Percentiles rank a stretch among this genome's conserved stretches.
phyloP scores from a whole-genome alignment of 495 filamentous ascomycete species.

The Hypoxylon subgilvum region DNA sequence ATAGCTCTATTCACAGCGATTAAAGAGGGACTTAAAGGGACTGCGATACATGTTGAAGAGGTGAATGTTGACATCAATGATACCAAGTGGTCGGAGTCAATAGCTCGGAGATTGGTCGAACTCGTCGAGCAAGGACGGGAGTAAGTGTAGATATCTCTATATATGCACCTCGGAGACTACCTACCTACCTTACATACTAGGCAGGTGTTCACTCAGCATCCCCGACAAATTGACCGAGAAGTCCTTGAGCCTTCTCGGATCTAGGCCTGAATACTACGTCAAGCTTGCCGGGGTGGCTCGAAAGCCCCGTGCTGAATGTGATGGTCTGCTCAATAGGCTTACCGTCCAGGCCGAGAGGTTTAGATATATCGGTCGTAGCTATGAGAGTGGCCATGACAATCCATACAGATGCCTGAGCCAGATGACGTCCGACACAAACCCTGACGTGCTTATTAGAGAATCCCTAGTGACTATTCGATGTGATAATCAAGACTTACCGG shows the following conservation, averaged over 20 bases:
- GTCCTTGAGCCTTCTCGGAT: constrained; percentile 26
- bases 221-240: constrained; percentile 20
- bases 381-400: constrained; percentile 37
- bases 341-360: constrained; percentile 30
- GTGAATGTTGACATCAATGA: constrained; percentile 51
- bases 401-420: constrained; percentile 39
- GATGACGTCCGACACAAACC: constrained; percentile 33
- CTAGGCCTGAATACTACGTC: constrained; percentile 33
- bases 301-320: constrained; percentile 33
- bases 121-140: constrained; percentile 20
- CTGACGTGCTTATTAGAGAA: constrained; percentile 10
- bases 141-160: too few relatives aligned
- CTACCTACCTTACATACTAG: too few relatives aligned
- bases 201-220: constrained; percentile 20
- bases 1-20: constrained; percentile 51
- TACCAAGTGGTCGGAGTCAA: constrained; percentile 46
- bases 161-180: too few relatives aligned
- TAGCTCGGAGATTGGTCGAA: constrained; percentile 36
- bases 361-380: constrained; percentile 34
- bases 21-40: constrained; percentile 43
- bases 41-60: constrained; percentile 44
- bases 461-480: not conserved
- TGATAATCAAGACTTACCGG: constrained; percentile 10
- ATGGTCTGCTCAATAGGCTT: constrained; percentile 32
- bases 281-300: constrained; percentile 33